Conservation (phyloP, 139 green algal genomes). For the Chlorella sorokiniana region DNA sequence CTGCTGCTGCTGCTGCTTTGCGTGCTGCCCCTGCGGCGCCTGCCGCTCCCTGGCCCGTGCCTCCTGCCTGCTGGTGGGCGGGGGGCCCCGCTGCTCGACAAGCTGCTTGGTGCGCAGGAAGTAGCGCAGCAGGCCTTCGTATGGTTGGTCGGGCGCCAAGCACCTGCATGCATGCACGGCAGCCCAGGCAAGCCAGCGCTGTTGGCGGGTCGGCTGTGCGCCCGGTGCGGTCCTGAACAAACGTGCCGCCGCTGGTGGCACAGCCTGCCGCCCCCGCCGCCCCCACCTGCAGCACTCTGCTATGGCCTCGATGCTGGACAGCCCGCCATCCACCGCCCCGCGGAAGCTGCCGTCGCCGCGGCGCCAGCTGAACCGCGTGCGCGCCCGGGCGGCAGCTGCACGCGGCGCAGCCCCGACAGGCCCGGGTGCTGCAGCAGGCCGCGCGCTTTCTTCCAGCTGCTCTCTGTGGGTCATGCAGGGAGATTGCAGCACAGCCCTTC, state of each 20-base stretch:
- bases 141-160: background rate
- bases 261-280: too few relatives aligned
- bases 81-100: background rate
- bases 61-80: constrained; percentile 17
- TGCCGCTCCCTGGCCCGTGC: background rate
- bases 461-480: background rate
- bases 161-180: background rate
- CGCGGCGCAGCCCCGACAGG: background rate
- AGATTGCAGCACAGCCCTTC: too few relatives aligned
- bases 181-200: background rate
- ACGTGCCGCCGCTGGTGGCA: too few relatives aligned
- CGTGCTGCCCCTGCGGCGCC: background rate
- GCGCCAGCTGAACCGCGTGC: constrained; percentile 10
- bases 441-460: constrained; percentile 21
- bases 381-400: constrained; percentile 13
- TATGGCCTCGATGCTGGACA: constrained; percentile 32
- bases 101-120: background rate
- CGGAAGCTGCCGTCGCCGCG: constrained; percentile 18
- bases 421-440: constrained; percentile 14
- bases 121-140: constrained; percentile 14
- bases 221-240: too few relatives aligned
- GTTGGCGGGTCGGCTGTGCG: background rate
- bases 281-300: constrained; percentile 14
- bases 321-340: background rate
- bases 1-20: background rate